phyloP scores from a whole-genome alignment of 2,329 filamentous ascomycete genomes.

The Ambrosiella cleistominuta region DNA sequence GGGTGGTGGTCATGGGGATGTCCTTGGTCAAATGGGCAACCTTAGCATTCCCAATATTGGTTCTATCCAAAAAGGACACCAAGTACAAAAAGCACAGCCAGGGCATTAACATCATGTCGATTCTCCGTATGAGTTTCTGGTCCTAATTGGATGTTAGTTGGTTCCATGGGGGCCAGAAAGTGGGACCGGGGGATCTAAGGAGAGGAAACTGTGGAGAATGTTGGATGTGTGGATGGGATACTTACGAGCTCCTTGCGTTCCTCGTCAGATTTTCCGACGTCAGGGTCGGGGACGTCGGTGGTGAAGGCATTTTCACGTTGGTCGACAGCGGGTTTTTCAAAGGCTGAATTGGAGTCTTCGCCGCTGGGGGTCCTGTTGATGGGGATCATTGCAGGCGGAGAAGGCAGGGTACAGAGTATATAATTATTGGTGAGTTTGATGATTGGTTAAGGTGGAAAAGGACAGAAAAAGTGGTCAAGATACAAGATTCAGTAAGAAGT shows the following conservation, averaged over 20 bases:
- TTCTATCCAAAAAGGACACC: constrained; percentile 56
- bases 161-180: background rate
- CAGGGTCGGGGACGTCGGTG: constrained; percentile 22
- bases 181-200: background rate
- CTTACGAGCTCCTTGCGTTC: constrained; percentile 44
- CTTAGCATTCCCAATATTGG: constrained; percentile 60
- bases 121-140: constrained; percentile 40
- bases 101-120: constrained; percentile 44
- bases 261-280: constrained; percentile 45
- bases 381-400: background rate
- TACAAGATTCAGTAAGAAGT: too few relatives aligned
- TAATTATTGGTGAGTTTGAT: background rate
- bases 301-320: constrained; percentile 4
- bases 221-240: constrained; percentile 3
- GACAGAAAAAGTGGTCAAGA: too few relatives aligned
- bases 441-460: background rate
- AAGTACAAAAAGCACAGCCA: constrained; percentile 57
- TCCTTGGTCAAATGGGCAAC: constrained; percentile 37
- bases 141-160: constrained; percentile 28
- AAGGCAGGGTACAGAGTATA: background rate
- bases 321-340: constrained; percentile 7
- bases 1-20: constrained; percentile 40
- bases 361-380: constrained; percentile 7
- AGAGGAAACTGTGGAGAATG: background rate
- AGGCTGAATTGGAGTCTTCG: constrained; percentile 8